Conservation (phyloP, 129 eudicot genomes). For the Flaveria bidentis region DNA sequence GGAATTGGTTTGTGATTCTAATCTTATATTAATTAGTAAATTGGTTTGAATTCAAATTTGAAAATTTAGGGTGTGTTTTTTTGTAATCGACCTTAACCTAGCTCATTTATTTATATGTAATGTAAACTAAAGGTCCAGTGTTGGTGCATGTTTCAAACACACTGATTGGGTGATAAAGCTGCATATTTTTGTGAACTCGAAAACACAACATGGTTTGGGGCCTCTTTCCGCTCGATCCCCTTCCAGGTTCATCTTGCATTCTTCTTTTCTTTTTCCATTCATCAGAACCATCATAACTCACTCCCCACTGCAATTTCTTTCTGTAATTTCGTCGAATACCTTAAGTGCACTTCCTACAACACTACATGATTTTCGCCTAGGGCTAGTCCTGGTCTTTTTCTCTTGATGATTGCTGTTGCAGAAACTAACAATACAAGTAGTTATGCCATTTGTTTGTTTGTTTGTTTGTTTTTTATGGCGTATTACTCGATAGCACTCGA, state of each 20-base stretch:
- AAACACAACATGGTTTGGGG: conserved; percentile 77
- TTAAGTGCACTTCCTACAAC: conserved; percentile 16
- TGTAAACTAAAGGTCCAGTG: too few species aligned
- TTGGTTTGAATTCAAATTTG: too few species aligned
- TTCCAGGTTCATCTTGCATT: conserved; percentile 56
- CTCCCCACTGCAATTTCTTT: background rate
- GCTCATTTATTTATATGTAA: too few species aligned
- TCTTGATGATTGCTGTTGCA: conserved; percentile 8
- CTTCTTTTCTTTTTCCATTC: background rate
- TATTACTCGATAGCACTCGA: conserved; percentile 17
- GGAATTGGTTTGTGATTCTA: too few species aligned
- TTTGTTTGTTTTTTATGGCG: conserved; percentile 7
- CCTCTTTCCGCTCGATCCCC: conserved; percentile 80
- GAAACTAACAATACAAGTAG: background rate
- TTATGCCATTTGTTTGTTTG: conserved; percentile 6
- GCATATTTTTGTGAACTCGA: background rate
- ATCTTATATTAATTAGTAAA: too few species aligned
- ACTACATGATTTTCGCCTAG: background rate
- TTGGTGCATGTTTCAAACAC: too few species aligned
- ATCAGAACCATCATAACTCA: background rate
- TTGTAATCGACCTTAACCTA: too few species aligned
- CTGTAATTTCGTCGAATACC: conserved; percentile 42
- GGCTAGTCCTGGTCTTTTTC: background rate
- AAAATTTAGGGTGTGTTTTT: too few species aligned
- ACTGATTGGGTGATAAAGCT: background rate